Conservation (phyloP, 495 filamentous ascomycete genomes). For the Tuber microsphaerosporum region DNA sequence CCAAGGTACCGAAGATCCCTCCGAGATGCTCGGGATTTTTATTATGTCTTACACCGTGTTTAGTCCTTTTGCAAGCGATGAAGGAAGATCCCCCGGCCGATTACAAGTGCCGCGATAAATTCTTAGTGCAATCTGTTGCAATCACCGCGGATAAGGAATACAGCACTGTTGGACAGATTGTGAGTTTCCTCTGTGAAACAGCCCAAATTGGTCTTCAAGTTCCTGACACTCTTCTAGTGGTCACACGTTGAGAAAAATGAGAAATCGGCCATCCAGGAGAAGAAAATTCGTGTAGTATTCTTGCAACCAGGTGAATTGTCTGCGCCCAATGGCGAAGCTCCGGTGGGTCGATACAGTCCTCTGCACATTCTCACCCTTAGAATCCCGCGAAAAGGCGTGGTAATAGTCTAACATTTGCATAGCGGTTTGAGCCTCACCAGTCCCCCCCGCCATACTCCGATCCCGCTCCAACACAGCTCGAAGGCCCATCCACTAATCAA, state of each 20-base stretch:
- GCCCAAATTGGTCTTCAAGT: slow-evolving; percentile 30
- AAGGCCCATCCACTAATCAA: slow-evolving; percentile 23
- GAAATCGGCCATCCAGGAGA: slow-evolving; percentile 74
- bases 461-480: slow-evolving; percentile 48
- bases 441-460: slow-evolving; percentile 53
- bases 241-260: slow-evolving; percentile 65
- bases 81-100: slow-evolving; percentile 83
- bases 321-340: slow-evolving; percentile 43
- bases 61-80: slow-evolving; percentile 95
- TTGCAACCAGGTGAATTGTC: slow-evolving; percentile 54
- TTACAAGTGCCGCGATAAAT: slow-evolving; percentile 92
- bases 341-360: slow-evolving; percentile 19
- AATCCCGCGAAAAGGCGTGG: slow-evolving; percentile 19
- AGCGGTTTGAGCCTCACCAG: slow-evolving; percentile 8
- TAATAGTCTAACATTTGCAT: slow-evolving; percentile 4
- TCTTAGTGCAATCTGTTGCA: slow-evolving; percentile 87
- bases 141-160: slow-evolving; percentile 80
- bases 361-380: slow-evolving; percentile 8
- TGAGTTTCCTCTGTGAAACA: slow-evolving; percentile 46
- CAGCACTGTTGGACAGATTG: slow-evolving; percentile 67
- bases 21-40: slow-evolving; percentile 39
- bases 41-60: slow-evolving; percentile 5
- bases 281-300: slow-evolving; percentile 91
- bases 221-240: slow-evolving; percentile 52
- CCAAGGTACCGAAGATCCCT: slow-evolving; percentile 55